Evolutionary conservation across 2,329 filamentous ascomycete species (phyloP).

Genomic region (Alternaria sp.): DNA sequence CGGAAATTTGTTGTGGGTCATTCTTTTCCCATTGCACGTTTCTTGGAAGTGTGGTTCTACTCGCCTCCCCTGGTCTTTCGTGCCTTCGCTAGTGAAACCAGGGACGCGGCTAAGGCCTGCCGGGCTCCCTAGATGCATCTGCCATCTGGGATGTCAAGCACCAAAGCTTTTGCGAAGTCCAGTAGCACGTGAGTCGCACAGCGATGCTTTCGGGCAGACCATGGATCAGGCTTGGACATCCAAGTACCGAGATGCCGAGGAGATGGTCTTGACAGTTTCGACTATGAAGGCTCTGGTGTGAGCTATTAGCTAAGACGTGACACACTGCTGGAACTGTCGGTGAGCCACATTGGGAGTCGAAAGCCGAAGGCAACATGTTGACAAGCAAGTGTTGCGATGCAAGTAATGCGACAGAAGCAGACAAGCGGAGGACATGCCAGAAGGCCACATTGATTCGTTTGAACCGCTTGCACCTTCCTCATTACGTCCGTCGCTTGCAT

Average conservation of each 20-base stretch:
- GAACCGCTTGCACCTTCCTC: neutral
- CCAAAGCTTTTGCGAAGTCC: neutral
- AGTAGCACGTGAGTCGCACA: neutral
- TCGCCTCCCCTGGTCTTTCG: conserved; percentile 1
- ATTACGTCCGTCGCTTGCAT: neutral
- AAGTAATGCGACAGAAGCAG: conserved; percentile 2
- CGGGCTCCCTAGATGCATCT: neutral
- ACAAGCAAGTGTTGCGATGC: conserved; percentile 4
- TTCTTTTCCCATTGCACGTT: neutral
- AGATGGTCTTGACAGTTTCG: neutral
- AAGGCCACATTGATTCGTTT: neutral
- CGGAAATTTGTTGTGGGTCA: conserved; percentile 14
- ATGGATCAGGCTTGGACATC: neutral
- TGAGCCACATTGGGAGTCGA: neutral
- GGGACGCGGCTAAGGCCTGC: conserved; percentile 3
- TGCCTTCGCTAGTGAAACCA: conserved; percentile 1
- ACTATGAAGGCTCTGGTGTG: neutral
- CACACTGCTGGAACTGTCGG: conserved; percentile 1
- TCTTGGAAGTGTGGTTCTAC: neutral
- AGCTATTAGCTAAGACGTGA: conserved; percentile 3
- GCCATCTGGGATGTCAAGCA: neutral
- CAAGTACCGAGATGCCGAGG: conserved; percentile 8
- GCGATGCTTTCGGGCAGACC: neutral
- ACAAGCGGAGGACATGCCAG: neutral
- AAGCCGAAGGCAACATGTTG: neutral